These are phyloP conservation scores for Arctium lappa DNA, from an alignment of 129 eudicot species.

Conservation along the genomic window DNA sequence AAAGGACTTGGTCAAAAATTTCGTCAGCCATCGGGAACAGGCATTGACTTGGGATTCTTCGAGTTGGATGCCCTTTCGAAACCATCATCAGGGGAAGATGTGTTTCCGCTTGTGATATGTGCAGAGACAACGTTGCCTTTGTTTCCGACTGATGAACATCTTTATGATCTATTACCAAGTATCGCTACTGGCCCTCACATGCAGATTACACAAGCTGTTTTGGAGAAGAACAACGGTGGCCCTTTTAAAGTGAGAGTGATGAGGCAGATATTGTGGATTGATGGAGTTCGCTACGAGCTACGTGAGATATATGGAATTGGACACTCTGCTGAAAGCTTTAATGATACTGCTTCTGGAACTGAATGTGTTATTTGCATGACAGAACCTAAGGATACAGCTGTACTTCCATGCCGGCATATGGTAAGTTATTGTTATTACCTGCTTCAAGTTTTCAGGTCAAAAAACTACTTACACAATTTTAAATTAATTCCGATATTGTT, in stretches of 20 bases:
- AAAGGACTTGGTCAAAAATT: conserved; percentile 71
- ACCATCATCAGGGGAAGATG: conserved; percentile 60
- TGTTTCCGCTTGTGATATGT: conserved; percentile 72
- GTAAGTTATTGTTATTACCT: conserved; percentile 36
- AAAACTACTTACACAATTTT: neutral
- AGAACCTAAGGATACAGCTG: conserved; percentile 91
- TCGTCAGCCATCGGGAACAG: conserved; percentile 74
- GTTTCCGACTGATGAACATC: conserved; percentile 20
- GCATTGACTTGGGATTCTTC: conserved; percentile 73
- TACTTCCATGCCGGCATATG: conserved; percentile 96
- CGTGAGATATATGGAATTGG: conserved; percentile 87
- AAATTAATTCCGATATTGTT: neutral
- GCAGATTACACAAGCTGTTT: conserved; percentile 83
- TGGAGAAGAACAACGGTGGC: conserved; percentile 51
- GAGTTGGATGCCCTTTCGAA: conserved; percentile 56
- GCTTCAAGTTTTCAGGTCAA: neutral
- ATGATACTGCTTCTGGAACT: conserved; percentile 57
- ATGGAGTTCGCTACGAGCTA: conserved; percentile 79
- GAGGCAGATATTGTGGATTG: conserved; percentile 79
- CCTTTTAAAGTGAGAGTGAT: conserved; percentile 58
- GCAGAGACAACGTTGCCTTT: conserved; percentile 59
- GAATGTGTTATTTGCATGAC: conserved; percentile 97
- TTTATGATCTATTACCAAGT: conserved; percentile 26
- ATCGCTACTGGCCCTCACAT: conserved; percentile 51
- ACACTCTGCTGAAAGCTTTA: conserved; percentile 47